Base-by-base conservation (phyloP, 352 stramenopile species). In the Peronospora farinosa region DNA sequence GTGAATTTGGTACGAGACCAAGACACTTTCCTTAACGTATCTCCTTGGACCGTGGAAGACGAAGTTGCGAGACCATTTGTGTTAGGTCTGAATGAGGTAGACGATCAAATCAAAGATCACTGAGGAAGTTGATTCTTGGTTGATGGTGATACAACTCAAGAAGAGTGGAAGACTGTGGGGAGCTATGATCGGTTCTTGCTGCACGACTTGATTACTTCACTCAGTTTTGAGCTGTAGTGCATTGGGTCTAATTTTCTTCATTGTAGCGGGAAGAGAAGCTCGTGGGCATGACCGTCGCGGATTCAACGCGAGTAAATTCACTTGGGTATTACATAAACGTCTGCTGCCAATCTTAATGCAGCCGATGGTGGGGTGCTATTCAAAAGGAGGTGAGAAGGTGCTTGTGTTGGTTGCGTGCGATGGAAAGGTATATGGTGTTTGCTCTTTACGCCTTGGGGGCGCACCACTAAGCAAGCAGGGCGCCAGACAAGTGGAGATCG, bases 261-360 rank as follows among this genome's bases (percentile, higher is more conserved):
- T 7, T 7, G 23, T 23, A 27, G 23, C 19, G 0, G 23, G 23
- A 27, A 7, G 23, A 27, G 23, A 27, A 27, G 23, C 4, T 94
- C 80, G 31, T 78, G 80, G 44, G 95, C 88, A 16, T 84, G 76
- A 7, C 81, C 76, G 32, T 82, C 84, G 40, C 93, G 80, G 63
- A 96, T 92, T 94, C 49, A 95, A 65, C 69, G 94, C 90, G 12
- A 96, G 67, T 40, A 72, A 90, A 54, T 88, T 88, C 16, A 96
- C 77, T 42, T 95, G 78, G 69, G 58, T 79, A 95, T 84, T 84
- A 96, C 15, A 90, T 72, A 2, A 84, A 84, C 37, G 92, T 53
- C 94, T 96, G 49, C 75, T 93, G 16, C 68, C 72, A 21, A 95
- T 84, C 50, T 84, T 79, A 54, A 92, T 76, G 36, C 79, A 76